These are phyloP conservation scores for Phytophthora fragariaefolia DNA, from an alignment of 352 stramenopile genomes.

Conservation along the genomic window DNA sequence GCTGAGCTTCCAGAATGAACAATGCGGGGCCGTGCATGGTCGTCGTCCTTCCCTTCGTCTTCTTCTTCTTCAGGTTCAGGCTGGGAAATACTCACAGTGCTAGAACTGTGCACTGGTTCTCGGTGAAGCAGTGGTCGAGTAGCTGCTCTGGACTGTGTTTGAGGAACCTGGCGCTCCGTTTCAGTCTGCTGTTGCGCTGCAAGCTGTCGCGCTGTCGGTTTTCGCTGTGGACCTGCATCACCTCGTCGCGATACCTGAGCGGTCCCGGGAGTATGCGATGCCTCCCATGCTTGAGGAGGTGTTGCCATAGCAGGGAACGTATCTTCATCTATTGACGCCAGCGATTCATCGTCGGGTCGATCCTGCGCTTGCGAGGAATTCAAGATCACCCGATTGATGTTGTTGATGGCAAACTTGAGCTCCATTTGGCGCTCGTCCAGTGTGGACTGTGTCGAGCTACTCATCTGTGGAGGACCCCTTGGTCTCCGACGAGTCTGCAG, in stretches of 20 bases:
- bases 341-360: slow-evolving; percentile 35
- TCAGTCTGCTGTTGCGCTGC: slow-evolving; percentile 27
- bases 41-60: slow-evolving; percentile 35
- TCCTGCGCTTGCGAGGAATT: slow-evolving; percentile 59
- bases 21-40: slow-evolving; percentile 36
- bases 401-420: slow-evolving; percentile 81
- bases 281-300: slow-evolving; percentile 14
- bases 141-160: slow-evolving; percentile 26
- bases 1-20: slow-evolving; percentile 39
- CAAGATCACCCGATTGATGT: slow-evolving; percentile 82
- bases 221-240: slow-evolving; percentile 22
- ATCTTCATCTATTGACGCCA: slow-evolving; percentile 43
- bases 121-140: slow-evolving; percentile 28
- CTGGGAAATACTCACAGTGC: slow-evolving; percentile 30
- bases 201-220: slow-evolving; percentile 25
- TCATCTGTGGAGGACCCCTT: slow-evolving; percentile 16
- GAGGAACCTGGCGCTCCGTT: slow-evolving; percentile 15
- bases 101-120: slow-evolving; percentile 40
- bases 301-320: slow-evolving; percentile 27
- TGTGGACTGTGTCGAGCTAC: slow-evolving; percentile 32
- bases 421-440: slow-evolving; percentile 71
- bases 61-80: slow-evolving; percentile 29
- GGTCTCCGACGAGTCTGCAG: slow-evolving; percentile 56
- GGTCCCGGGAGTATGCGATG: not conserved
- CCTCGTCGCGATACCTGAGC: slow-evolving; percentile 14